A percentile compares a stretch with the other conserved stretches of the same genome.
phyloP scores from a whole-genome alignment of 2,329 filamentous ascomycete species.

The Exophiala sp. region DNA sequence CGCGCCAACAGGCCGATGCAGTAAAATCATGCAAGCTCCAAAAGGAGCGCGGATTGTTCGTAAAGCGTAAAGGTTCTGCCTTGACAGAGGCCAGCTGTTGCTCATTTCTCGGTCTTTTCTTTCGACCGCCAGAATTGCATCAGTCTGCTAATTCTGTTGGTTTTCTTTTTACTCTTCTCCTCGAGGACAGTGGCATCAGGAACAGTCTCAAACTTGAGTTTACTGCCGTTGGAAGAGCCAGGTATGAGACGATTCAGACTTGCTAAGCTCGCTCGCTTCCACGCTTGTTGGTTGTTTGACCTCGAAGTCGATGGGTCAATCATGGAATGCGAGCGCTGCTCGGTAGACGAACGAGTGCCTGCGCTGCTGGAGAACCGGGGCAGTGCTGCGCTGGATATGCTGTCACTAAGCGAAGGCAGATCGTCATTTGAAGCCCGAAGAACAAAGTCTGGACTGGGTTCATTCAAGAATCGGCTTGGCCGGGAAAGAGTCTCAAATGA shows the following conservation, averaged over 20 bases:
- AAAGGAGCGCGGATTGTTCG: conserved; percentile 15
- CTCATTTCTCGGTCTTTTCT: conserved; percentile 39
- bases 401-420: conserved; percentile 50
- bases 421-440: conserved; percentile 46
- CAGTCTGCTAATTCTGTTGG: conserved; percentile 44
- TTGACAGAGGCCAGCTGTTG: background rate
- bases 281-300: conserved; percentile 31
- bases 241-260: conserved; percentile 48
- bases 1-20: conserved; percentile 7
- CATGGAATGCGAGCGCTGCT: conserved; percentile 45
- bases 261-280: conserved; percentile 47
- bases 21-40: conserved; percentile 17
- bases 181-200: conserved; percentile 40
- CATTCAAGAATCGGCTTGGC: conserved; percentile 35
- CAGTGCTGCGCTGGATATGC: conserved; percentile 45
- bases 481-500: conserved; percentile 42
- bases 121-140: conserved; percentile 50
- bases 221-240: conserved; percentile 40
- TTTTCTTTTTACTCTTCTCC: conserved; percentile 44
- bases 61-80: conserved; percentile 19
- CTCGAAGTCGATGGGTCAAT: conserved; percentile 41
- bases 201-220: conserved; percentile 28
- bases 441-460: conserved; percentile 34
- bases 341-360: conserved; percentile 38
- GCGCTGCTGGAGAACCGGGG: conserved; percentile 44